These are phyloP conservation scores for Colletotrichum navitas DNA, from an alignment of 2,329 filamentous ascomycete species.

Conservation along the genomic window DNA sequence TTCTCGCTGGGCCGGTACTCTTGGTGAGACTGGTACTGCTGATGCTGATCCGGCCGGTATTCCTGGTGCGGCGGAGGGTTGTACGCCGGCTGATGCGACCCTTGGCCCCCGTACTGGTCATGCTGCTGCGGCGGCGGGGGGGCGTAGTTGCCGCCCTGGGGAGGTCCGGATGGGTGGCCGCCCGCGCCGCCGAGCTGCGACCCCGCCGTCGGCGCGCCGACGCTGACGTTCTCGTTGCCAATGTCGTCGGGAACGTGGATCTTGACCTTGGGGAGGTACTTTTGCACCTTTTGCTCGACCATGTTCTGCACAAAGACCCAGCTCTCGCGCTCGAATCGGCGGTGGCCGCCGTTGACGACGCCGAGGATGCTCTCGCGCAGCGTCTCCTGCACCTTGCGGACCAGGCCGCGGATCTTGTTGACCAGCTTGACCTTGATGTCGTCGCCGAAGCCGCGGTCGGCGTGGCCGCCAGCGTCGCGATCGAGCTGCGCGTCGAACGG, in stretches of 20 bases:
- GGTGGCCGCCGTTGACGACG: slow-evolving; percentile 60
- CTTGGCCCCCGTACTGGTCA: slow-evolving; percentile 43
- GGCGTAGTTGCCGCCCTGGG: slow-evolving; percentile 44
- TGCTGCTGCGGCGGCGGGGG: slow-evolving; percentile 37
- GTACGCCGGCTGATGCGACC: slow-evolving; percentile 46
- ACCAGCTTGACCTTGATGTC: slow-evolving; percentile 60
- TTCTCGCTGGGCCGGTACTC: slow-evolving; percentile 41
- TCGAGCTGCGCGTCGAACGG: slow-evolving; percentile 60
- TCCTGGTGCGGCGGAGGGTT: slow-evolving; percentile 44
- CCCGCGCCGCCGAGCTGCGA: slow-evolving; percentile 50
- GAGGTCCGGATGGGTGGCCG: slow-evolving; percentile 45
- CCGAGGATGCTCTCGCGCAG: slow-evolving; percentile 59
- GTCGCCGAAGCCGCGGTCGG: slow-evolving; percentile 57
- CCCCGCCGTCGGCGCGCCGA: slow-evolving; percentile 53
- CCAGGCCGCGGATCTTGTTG: slow-evolving; percentile 57
- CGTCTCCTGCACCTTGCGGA: slow-evolving; percentile 60
- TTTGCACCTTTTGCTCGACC: slow-evolving; percentile 60
- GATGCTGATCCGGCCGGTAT: slow-evolving; percentile 35
- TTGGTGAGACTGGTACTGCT: slow-evolving; percentile 34
- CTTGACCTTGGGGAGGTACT: slow-evolving; percentile 59
- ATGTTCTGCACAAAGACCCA: slow-evolving; percentile 61
- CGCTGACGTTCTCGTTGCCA: slow-evolving; percentile 60
- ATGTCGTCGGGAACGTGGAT: slow-evolving; percentile 61
- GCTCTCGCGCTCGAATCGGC: slow-evolving; percentile 60
- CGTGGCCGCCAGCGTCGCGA: slow-evolving; percentile 47